Percentiles rank a stretch among this genome's conserved stretches.
These are phyloP conservation scores for Thinopyrum elongatum DNA, from an alignment of 176 grass and related monocot genomes.

Conservation along the genomic window DNA sequence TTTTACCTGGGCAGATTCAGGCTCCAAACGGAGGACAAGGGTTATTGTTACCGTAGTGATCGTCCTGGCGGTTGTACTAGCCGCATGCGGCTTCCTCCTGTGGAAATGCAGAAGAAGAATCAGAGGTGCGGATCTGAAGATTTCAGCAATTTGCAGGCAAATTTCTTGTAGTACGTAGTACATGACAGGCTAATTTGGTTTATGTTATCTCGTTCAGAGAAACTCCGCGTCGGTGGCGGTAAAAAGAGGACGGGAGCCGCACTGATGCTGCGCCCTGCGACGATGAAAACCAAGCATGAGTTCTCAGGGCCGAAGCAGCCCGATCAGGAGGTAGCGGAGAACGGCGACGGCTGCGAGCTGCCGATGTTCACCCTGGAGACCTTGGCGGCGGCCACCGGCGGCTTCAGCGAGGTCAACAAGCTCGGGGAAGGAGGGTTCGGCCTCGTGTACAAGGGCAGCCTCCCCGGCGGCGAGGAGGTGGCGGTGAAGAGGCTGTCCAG, in stretches of 20 bases:
- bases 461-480: conserved; percentile 39
- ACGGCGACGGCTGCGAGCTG: conserved; percentile 53
- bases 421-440: conserved; percentile 93
- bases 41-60: neutral
- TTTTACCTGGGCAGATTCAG: neutral
- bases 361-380: conserved; percentile 57
- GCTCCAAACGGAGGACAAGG: neutral
- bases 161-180: neutral
- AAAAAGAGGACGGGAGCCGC: neutral
- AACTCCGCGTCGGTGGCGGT: conserved; percentile 14
- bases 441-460: conserved; percentile 72
- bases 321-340: conserved; percentile 42
- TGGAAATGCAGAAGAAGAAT: conserved; percentile 53
- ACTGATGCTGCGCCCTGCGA: neutral
- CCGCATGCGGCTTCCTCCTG: conserved; percentile 30
- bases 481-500: conserved; percentile 71
- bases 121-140: conserved; percentile 24
- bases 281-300: neutral
- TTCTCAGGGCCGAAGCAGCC: conserved; percentile 40
- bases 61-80: neutral
- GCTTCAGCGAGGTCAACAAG: conserved; percentile 60
- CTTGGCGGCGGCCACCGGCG: conserved; percentile 50
- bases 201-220: conserved; percentile 5
- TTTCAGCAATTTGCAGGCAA: neutral
- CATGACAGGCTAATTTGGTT: neutral